Percentiles rank a stretch among this genome's conserved stretches.
These are phyloP conservation scores for Abelmoschus esculentus DNA, from an alignment of 345 rosid genomes.

Conservation along the genomic window DNA sequence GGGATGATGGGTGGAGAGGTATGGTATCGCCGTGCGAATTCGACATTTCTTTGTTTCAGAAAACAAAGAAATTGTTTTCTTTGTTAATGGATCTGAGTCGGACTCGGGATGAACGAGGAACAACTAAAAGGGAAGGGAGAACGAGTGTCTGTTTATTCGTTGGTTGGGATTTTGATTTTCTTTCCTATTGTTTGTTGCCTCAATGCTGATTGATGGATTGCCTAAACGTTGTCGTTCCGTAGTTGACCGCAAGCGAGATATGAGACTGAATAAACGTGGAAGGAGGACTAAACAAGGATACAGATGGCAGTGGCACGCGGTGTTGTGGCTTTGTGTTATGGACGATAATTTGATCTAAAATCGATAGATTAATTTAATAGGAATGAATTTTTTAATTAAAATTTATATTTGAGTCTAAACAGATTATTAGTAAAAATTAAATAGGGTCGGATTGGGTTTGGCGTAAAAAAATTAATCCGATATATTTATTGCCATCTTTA, in stretches of 20 bases:
- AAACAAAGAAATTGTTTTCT: neutral
- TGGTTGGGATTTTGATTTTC: neutral
- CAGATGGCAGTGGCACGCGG: too few relatives aligned
- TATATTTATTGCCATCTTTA: too few relatives aligned
- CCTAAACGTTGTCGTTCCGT: neutral
- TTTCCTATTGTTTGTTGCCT: neutral
- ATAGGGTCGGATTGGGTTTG: too few relatives aligned
- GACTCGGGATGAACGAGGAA: neutral
- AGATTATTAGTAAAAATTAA: too few relatives aligned
- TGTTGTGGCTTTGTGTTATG: too few relatives aligned
- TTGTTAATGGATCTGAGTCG: neutral
- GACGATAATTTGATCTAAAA: too few relatives aligned
- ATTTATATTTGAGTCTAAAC: too few relatives aligned
- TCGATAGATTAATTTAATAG: too few relatives aligned
- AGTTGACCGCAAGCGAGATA: neutral
- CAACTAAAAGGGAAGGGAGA: neutral
- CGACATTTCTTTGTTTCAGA: constrained; percentile 40
- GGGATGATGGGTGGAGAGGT: constrained; percentile 83
- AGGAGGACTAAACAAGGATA: neutral
- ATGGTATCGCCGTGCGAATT: constrained; percentile 60
- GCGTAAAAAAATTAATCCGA: too few relatives aligned
- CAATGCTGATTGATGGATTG: neutral
- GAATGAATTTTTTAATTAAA: too few relatives aligned
- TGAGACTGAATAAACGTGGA: neutral
- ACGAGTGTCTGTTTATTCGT: neutral